A percentile compares a stretch with the other conserved stretches of the same genome.
phyloP scores from a whole-genome alignment of 768 basidiomycete genomes.

The Candolleomyces aberdarensis region DNA sequence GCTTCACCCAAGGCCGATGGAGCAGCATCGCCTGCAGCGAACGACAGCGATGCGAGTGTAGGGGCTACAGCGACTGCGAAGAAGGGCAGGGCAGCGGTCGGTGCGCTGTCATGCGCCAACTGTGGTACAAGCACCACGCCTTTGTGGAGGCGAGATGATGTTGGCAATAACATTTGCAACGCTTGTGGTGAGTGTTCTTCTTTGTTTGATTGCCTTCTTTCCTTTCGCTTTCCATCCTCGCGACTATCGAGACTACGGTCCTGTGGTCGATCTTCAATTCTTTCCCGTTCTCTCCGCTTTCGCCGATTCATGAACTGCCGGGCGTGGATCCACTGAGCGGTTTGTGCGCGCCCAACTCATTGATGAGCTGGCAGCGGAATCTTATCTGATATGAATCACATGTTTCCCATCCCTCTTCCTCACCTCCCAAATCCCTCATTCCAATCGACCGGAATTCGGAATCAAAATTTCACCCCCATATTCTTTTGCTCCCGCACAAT shows the following conservation, averaged over 20 bases:
- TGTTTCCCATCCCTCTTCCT: neutral
- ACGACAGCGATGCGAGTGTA: slow-evolving; percentile 31
- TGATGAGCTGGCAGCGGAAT: slow-evolving; percentile 10
- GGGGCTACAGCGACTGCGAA: slow-evolving; percentile 22
- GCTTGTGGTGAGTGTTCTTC: slow-evolving; percentile 74
- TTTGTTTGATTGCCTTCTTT: slow-evolving; percentile 4
- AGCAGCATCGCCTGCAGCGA: slow-evolving; percentile 21
- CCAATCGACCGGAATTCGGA: no score
- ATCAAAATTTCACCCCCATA: neutral
- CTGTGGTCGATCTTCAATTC: no score
- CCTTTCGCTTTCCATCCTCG: slow-evolving; percentile 36
- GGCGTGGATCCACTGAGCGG: no score
- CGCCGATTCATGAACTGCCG: no score
- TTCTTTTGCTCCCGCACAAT: slow-evolving; percentile 4
- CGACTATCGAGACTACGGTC: slow-evolving; percentile 23
- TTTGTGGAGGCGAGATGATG: slow-evolving; percentile 85
- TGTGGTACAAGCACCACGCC: slow-evolving; percentile 90
- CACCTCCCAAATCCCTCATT: neutral
- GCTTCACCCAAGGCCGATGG: slow-evolving; percentile 11
- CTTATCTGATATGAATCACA: slow-evolving; percentile 20
- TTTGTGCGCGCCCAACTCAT: slow-evolving; percentile 9
- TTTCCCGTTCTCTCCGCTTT: no score
- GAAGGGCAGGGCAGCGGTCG: slow-evolving; percentile 46
- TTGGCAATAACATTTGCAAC: slow-evolving; percentile 93
- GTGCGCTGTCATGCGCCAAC: slow-evolving; percentile 81